These are phyloP conservation scores for Sphaerulina musiva DNA, from an alignment of 2,329 filamentous ascomycete genomes.

Conservation along the genomic window DNA sequence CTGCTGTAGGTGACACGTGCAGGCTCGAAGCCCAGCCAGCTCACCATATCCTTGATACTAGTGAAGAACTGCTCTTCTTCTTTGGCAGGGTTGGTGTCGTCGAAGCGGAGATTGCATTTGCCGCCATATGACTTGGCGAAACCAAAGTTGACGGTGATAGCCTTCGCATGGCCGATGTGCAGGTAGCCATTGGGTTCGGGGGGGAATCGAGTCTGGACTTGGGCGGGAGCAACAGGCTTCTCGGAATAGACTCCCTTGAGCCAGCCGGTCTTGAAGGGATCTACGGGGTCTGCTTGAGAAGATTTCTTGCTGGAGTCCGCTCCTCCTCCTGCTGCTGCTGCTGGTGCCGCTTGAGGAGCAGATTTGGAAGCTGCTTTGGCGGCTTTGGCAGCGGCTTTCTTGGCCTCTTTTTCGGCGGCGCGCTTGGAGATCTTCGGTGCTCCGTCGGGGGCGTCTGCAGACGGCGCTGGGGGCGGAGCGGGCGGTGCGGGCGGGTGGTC, in stretches of 20 bases:
- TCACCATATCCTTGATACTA: slow-evolving; percentile 80
- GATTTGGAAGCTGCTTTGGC: slow-evolving; percentile 39
- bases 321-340: slow-evolving; percentile 8
- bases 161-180: slow-evolving; percentile 90
- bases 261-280: slow-evolving; percentile 47
- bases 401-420: slow-evolving; percentile 45
- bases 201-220: slow-evolving; percentile 46
- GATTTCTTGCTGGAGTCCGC: slow-evolving; percentile 9
- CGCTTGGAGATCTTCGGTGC: slow-evolving; percentile 41
- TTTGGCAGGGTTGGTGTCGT: slow-evolving; percentile 91
- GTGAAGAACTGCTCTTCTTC: slow-evolving; percentile 86
- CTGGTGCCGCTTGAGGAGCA: slow-evolving; percentile 20
- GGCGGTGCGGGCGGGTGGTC: slow-evolving; percentile 13
- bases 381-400: slow-evolving; percentile 45
- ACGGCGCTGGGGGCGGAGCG: slow-evolving; percentile 16
- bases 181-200: slow-evolving; percentile 80
- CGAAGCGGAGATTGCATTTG: slow-evolving; percentile 69
- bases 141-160: slow-evolving; percentile 93
- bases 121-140: slow-evolving; percentile 82
- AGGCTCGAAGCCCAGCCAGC: slow-evolving; percentile 81
- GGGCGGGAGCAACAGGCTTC: slow-evolving; percentile 37
- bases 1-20: slow-evolving; percentile 76
- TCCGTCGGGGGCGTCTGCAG: slow-evolving; percentile 3
- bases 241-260: slow-evolving; percentile 46
- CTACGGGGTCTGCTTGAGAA: slow-evolving; percentile 37